These are phyloP conservation scores for Suillus fuscotomentosus DNA, from an alignment of 768 basidiomycete genomes.

Conservation along the genomic window DNA sequence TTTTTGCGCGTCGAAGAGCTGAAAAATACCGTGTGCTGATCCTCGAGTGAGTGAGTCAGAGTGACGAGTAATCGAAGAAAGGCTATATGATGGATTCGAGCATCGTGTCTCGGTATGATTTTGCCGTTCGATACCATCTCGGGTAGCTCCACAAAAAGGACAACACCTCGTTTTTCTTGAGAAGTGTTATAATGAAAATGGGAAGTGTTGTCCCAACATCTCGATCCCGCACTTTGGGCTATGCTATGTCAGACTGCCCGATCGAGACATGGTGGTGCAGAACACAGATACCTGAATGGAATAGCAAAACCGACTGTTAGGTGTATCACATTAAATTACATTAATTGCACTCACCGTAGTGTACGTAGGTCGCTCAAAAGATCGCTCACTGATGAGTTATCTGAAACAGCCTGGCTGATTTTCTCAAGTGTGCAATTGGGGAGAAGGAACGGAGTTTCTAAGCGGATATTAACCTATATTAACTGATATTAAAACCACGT, in stretches of 20 bases:
- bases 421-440: neutral
- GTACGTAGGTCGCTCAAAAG: neutral
- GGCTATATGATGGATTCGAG: neutral
- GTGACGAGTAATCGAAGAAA: neutral
- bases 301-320: neutral
- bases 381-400: neutral
- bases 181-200: neutral
- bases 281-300: neutral
- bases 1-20: neutral
- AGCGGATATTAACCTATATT: constrained; percentile 1
- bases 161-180: neutral
- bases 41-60: neutral
- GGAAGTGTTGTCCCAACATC: neutral
- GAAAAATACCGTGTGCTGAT: neutral
- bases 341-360: neutral
- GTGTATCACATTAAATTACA: neutral
- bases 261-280: neutral
- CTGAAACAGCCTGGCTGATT: neutral
- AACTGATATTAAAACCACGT: neutral
- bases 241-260: neutral
- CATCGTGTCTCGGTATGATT: neutral
- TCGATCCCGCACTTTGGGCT: neutral
- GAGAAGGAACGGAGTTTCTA: neutral
- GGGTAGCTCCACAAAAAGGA: neutral
- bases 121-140: neutral